phyloP scores from a whole-genome alignment of 495 filamentous ascomycete species.

The Penicillium argentinense region DNA sequence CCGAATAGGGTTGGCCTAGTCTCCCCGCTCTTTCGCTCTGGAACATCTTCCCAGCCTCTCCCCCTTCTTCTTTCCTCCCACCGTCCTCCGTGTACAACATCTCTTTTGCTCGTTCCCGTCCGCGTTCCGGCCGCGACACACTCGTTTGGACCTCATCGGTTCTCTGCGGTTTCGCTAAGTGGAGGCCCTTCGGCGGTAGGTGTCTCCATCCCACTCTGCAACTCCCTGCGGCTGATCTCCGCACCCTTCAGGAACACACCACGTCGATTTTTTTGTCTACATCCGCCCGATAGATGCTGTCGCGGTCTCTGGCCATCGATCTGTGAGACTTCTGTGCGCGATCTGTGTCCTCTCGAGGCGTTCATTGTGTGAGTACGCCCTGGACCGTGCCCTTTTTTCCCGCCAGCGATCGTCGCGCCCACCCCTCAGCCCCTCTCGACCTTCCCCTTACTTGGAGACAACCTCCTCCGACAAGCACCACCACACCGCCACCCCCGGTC shows the following conservation, averaged over 20 bases:
- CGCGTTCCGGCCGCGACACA: slow-evolving; percentile 19
- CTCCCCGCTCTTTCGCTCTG: slow-evolving; percentile 32
- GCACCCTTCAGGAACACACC: slow-evolving; percentile 27
- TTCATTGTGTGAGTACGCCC: slow-evolving; percentile 50
- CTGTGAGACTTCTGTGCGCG: slow-evolving; percentile 6
- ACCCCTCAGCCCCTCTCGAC: slow-evolving; percentile 44
- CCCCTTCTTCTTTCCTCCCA: slow-evolving; percentile 30
- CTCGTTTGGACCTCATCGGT: slow-evolving; percentile 21
- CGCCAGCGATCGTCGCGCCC: slow-evolving; percentile 34
- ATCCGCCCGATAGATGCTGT: slow-evolving; percentile 27
- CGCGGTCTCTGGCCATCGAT: background rate
- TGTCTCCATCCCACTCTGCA: slow-evolving; percentile 27
- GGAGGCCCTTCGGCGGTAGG: slow-evolving; percentile 25
- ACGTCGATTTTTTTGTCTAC: slow-evolving; percentile 9
- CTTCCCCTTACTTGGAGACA: slow-evolving; percentile 39
- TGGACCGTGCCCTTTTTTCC: slow-evolving; percentile 29
- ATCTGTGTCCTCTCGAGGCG: slow-evolving; percentile 36
- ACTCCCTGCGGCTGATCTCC: slow-evolving; percentile 33
- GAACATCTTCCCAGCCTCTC: slow-evolving; percentile 25
- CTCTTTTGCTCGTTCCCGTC: slow-evolving; percentile 20
- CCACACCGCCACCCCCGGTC: slow-evolving; percentile 35
- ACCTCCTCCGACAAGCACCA: slow-evolving; percentile 12
- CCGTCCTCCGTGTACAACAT: slow-evolving; percentile 44
- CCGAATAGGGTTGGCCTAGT: slow-evolving; percentile 23
- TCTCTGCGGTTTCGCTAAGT: slow-evolving; percentile 21